phyloP scores from a whole-genome alignment of 2,329 filamentous ascomycete species.

The Onygena corvina region DNA sequence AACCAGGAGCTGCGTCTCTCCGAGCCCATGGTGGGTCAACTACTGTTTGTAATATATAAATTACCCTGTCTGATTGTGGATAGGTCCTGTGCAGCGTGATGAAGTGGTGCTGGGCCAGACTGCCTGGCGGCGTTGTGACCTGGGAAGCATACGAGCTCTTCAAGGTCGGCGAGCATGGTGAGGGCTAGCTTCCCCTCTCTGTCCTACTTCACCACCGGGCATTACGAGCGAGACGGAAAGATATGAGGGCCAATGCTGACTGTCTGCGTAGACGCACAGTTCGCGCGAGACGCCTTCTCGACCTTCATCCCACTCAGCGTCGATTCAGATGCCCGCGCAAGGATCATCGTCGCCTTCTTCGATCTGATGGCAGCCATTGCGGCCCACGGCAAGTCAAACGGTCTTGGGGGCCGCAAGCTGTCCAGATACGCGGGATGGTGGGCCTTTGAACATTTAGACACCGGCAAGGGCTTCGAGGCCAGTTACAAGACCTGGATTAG shows the following conservation, averaged over 20 bases:
- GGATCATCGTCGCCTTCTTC: slow-evolving; percentile 94
- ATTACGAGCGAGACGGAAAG: slow-evolving; percentile 4
- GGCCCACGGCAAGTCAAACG: slow-evolving; percentile 85
- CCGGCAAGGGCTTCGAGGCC: slow-evolving; percentile 81
- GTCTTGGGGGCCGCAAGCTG: slow-evolving; percentile 81
- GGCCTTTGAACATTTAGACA: slow-evolving; percentile 87
- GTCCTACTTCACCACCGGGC: no score
- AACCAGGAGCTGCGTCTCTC: slow-evolving; percentile 80
- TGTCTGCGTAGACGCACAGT: slow-evolving; percentile 62
- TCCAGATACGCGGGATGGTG: slow-evolving; percentile 96
- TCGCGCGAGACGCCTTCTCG: slow-evolving; percentile 85
- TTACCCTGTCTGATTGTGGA: neutral
- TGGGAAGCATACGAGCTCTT: slow-evolving; percentile 98
- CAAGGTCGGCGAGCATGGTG: slow-evolving; percentile 77
- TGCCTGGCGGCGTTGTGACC: slow-evolving; percentile 80
- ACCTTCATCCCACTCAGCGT: slow-evolving; percentile 93
- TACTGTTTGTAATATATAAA: neutral
- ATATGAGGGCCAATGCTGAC: no score
- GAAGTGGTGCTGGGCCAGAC: slow-evolving; percentile 97
- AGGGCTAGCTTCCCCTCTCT: slow-evolving; percentile 9
- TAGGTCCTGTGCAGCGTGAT: slow-evolving; percentile 85
- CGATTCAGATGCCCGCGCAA: slow-evolving; percentile 69
- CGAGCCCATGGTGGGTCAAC: slow-evolving; percentile 70
- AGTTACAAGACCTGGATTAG: slow-evolving; percentile 81
- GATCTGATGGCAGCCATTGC: slow-evolving; percentile 83